A percentile compares a stretch with the other conserved stretches of the same genome.
Conservation (phyloP, 768 basidiomycete genomes). For the Lactifluus rugatus region DNA sequence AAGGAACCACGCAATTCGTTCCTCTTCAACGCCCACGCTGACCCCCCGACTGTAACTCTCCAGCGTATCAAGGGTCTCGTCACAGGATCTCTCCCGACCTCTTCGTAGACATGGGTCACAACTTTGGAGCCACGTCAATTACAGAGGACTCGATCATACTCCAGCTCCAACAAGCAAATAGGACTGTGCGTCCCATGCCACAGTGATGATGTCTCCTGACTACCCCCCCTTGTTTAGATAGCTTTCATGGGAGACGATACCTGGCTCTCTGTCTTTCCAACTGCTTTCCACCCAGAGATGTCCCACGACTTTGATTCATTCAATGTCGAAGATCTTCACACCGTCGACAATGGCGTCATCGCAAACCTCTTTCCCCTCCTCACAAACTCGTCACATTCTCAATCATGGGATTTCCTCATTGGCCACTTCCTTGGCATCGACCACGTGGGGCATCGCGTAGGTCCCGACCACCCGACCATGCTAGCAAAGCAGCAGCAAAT, state of each 20-base stretch:
- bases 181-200: slow-evolving; percentile 37
- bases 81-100: slow-evolving; percentile 89
- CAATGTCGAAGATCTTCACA: slow-evolving; percentile 96
- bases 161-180: slow-evolving; percentile 52
- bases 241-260: slow-evolving; percentile 97
- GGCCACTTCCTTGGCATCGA: slow-evolving; percentile 95
- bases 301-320: slow-evolving; percentile 89
- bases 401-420: slow-evolving; percentile 77
- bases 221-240: slow-evolving; percentile 30
- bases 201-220: not conserved
- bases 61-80: slow-evolving; percentile 94
- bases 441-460: slow-evolving; percentile 91
- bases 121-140: slow-evolving; percentile 82
- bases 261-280: slow-evolving; percentile 85
- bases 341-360: slow-evolving; percentile 88
- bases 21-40: slow-evolving; percentile 82
- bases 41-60: slow-evolving; percentile 91
- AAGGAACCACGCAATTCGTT: slow-evolving; percentile 62
- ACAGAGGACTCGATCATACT: slow-evolving; percentile 81
- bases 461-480: slow-evolving; percentile 84
- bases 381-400: slow-evolving; percentile 28
- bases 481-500: slow-evolving; percentile 78
- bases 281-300: slow-evolving; percentile 60
- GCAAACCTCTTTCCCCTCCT: slow-evolving; percentile 75
- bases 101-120: slow-evolving; percentile 91